Conservation (phyloP, 2,329 filamentous ascomycete species). For the Allantophomopsis lycopodina region DNA sequence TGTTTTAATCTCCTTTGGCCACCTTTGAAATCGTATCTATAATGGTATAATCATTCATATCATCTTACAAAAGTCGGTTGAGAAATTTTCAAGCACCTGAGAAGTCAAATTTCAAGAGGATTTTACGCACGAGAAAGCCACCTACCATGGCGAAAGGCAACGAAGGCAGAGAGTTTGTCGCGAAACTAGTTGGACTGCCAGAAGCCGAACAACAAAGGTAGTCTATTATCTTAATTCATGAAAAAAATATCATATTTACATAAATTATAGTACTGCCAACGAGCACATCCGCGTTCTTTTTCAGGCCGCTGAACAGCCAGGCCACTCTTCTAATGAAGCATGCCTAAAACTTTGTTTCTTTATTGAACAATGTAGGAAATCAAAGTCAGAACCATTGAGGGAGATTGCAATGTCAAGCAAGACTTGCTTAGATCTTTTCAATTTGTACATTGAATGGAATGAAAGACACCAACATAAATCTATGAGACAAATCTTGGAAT, state of each 20-base stretch:
- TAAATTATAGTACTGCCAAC: conserved; percentile 8
- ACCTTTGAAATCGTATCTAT: too few relatives aligned
- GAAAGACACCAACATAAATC: conserved; percentile 51
- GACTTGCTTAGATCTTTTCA: conserved; percentile 36
- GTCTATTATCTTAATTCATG: not conserved
- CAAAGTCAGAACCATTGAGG: conserved; percentile 25
- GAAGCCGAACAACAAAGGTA: not conserved
- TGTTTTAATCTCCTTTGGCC: too few relatives aligned
- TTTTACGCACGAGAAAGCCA: too few relatives aligned
- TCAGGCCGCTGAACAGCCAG: conserved; percentile 27
- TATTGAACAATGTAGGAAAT: conserved; percentile 42
- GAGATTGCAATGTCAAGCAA: conserved; percentile 36
- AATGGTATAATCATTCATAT: too few relatives aligned
- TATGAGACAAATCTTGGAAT: conserved; percentile 47
- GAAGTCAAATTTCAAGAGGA: too few relatives aligned
- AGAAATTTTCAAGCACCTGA: too few relatives aligned
- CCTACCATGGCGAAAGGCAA: too few relatives aligned
- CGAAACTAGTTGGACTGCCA: not conserved
- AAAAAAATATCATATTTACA: not conserved
- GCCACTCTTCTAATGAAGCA: conserved; percentile 39
- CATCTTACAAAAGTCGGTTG: too few relatives aligned
- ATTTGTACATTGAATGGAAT: conserved; percentile 54
- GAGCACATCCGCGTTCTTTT: conserved; percentile 11
- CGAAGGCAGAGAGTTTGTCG: too few relatives aligned
- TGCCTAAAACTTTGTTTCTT: conserved; percentile 49